Evolutionary conservation across 805 yeast genomes (phyloP), one percentile per base, ranked within the genome.

Genomic region (Sporopachydermia quercuum): DNA sequence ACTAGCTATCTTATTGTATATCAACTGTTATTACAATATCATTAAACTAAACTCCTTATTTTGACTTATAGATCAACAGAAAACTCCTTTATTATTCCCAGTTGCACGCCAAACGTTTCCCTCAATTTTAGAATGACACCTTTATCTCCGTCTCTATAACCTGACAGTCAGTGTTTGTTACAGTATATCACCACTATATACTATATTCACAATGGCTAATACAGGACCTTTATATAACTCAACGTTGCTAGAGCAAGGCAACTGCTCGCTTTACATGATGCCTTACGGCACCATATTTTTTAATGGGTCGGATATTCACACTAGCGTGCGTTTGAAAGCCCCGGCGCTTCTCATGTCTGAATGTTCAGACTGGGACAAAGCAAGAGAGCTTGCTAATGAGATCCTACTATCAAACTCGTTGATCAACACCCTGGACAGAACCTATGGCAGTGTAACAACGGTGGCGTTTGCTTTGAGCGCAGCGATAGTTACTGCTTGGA

Each of bases 401-500:
- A 23, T 23, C 30, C 30, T 23, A n/a, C 13, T n/a, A n/a, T 23
- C 30, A 8, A 8, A 23, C 30, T 8, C 30, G 13, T n/a, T 23
- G 8, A 8, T 23, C 30, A n/a, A n/a, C 30, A 23, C 30, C 13
- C 30, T 23, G 30, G 30, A 23, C n/a, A 23, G 30, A n/a, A 23
- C 8, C 30, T 23, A 23, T 19, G 33, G 38, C 8, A 36, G 38
- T 36, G 38, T 36, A 14, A 17, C 18, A 11, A 18, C 33, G 5
- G 56, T 75, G 3, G 56, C 70, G 36, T 76, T 72, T 55, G 68
- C 68, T n/a, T 51, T 69, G 3, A 64, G 73, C 40, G 72, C 76
- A 0, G 61, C 71, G 15, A 72, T 74, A 43, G 71, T 74, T 4
- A 67, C 78, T 13, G 63, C 77, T 18, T 83, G 93, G 93, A 73